phyloP scores from a whole-genome alignment of 1,284 basidiomycete species.

The Ganoderma multipileum region DNA sequence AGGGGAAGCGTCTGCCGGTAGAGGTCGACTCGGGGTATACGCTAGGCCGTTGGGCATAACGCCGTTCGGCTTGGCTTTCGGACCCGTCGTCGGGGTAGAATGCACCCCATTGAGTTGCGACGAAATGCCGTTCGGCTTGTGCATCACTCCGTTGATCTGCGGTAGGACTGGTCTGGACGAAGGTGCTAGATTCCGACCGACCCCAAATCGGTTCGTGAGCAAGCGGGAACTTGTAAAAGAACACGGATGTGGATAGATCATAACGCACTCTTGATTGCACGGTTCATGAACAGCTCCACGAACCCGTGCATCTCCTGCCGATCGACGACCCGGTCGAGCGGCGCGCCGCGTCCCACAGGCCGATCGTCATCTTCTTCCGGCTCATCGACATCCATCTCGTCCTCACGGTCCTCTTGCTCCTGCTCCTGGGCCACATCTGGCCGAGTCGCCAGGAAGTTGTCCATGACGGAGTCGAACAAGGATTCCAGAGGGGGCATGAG shows the following conservation, averaged over 20 bases:
- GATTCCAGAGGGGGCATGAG: conserved; percentile 80
- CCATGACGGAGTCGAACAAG: conserved; percentile 79
- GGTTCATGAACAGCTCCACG: conserved; percentile 55
- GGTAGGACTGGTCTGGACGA: conserved; percentile 17
- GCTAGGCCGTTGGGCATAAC: conserved; percentile 26
- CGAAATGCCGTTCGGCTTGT: conserved; percentile 33
- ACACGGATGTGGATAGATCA: not conserved
- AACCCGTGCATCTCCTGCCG: conserved; percentile 55
- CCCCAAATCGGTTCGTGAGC: not conserved
- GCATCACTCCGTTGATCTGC: conserved; percentile 32
- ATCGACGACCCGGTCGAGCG: conserved; percentile 47
- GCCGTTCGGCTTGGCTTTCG: conserved; percentile 31
- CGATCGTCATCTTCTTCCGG: conserved; percentile 38
- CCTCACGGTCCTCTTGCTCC: conserved; percentile 35
- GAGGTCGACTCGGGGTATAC: conserved; percentile 27
- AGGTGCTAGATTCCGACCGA: conserved; percentile 12
- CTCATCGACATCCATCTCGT: conserved; percentile 55
- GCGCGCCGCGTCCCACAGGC: conserved; percentile 33
- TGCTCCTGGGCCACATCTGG: conserved; percentile 35
- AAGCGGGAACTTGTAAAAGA: conserved; percentile 14
- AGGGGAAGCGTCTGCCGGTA: conserved; percentile 30
- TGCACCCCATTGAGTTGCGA: conserved; percentile 32
- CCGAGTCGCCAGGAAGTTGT: conserved; percentile 60
- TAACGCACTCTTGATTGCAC: conserved; percentile 51
- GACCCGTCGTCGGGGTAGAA: conserved; percentile 22